A percentile compares a stretch with the other conserved stretches of the same genome.
phyloP scores from a whole-genome alignment of 768 basidiomycete species.

The Lactarius akahatsu region DNA sequence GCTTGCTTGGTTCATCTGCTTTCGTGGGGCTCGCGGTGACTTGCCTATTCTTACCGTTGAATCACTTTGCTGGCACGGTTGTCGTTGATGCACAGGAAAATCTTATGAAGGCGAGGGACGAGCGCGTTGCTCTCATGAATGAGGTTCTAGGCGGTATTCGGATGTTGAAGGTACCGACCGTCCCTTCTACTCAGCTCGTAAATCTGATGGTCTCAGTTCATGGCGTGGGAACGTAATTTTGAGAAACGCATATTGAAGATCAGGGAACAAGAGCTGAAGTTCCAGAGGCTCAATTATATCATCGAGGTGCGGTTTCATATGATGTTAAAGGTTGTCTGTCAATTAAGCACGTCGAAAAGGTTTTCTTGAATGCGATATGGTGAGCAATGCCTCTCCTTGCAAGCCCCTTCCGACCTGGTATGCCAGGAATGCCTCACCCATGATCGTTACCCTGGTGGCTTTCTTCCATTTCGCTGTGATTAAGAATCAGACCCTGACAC shows the following conservation, averaged over 20 bases:
- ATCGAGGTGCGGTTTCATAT: conserved; percentile 57
- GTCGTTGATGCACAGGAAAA: conserved; percentile 78
- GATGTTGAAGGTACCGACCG: conserved; percentile 67
- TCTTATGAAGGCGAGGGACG: conserved; percentile 89
- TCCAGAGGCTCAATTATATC: conserved; percentile 81
- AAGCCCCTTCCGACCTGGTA: neutral
- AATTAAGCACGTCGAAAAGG: conserved; percentile 31
- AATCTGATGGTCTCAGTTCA: conserved; percentile 55
- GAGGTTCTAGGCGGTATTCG: conserved; percentile 88
- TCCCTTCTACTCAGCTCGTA: neutral
- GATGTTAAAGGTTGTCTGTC: neutral
- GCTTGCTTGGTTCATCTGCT: conserved; percentile 73
- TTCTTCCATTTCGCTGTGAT: conserved; percentile 70
- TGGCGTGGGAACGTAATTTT: conserved; percentile 94
- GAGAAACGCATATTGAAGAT: conserved; percentile 71
- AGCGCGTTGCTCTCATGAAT: conserved; percentile 89
- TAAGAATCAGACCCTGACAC: conserved; percentile 65
- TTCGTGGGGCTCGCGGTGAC: conserved; percentile 78
- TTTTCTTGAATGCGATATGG: conserved; percentile 56
- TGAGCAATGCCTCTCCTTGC: conserved; percentile 30
- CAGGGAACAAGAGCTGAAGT: conserved; percentile 78
- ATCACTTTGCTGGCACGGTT: conserved; percentile 80
- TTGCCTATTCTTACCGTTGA: conserved; percentile 64
- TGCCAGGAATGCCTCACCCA: conserved; percentile 45
- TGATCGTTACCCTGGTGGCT: conserved; percentile 50